These are phyloP conservation scores for Saururus chinensis DNA, from an alignment of 164 flowering plant genomes.

Conservation along the genomic window DNA sequence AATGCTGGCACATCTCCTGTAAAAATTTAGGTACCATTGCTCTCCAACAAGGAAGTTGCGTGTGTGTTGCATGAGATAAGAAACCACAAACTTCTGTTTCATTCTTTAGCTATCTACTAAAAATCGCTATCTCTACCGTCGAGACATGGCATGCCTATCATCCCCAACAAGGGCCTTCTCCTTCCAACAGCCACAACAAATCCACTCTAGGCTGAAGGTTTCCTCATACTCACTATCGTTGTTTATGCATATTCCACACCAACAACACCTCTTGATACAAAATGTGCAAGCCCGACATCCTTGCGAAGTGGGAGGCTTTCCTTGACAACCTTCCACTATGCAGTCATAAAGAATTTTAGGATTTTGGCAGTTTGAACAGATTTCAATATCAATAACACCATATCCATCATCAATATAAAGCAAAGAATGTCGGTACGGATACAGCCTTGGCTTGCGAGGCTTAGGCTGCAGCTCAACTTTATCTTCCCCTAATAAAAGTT, in stretches of 20 bases:
- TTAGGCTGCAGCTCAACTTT: conserved; percentile 11
- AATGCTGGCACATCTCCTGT: no score
- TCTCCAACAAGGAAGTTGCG: no score
- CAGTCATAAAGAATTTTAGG: conserved; percentile 80
- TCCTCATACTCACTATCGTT: conserved; percentile 58
- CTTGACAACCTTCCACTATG: conserved; percentile 56
- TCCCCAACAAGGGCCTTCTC: conserved; percentile 11
- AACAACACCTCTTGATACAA: conserved; percentile 62
- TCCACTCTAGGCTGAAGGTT: conserved; percentile 61
- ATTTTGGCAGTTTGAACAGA: conserved; percentile 71
- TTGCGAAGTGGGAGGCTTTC: conserved; percentile 23
- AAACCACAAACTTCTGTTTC: background rate
- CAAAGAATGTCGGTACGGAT: conserved; percentile 23
- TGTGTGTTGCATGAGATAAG: no score
- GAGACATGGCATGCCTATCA: conserved; percentile 3
- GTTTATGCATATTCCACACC: conserved; percentile 68
- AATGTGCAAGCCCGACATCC: conserved; percentile 70
- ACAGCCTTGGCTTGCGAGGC: conserved; percentile 42
- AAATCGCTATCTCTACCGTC: conserved; percentile 7
- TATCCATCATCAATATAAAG: conserved; percentile 44
- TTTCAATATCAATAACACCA: conserved; percentile 66
- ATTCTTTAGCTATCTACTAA: background rate
- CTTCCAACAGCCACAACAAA: conserved; percentile 54
- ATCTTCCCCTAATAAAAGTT: conserved; percentile 32
- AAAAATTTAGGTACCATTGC: no score